phyloP scores from a whole-genome alignment of 1,139 yeast species.

The Pichia sp. region DNA sequence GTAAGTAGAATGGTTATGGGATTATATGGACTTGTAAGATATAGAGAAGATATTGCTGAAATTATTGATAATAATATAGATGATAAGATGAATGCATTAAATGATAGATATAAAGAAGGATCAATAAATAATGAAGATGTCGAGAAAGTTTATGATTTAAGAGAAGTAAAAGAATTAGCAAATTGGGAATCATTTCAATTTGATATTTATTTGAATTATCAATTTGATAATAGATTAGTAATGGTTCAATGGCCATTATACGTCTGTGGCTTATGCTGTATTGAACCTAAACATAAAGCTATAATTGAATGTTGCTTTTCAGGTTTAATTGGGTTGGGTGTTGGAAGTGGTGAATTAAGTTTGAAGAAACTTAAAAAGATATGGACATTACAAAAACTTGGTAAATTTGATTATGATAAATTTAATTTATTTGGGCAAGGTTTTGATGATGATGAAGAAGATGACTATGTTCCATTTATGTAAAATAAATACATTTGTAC shows the following conservation, averaged over 20 bases:
- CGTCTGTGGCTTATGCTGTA: constrained; percentile 32
- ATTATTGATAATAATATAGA: constrained; percentile 8
- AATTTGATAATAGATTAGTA: constrained; percentile 32
- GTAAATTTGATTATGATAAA: constrained; percentile 39
- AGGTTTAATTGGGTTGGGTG: constrained; percentile 30
- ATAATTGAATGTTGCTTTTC: constrained; percentile 31
- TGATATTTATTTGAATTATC: constrained; percentile 26
- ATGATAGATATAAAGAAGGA: constrained; percentile 5
- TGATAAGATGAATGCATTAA: constrained; percentile 2
- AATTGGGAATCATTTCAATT: constrained; percentile 18
- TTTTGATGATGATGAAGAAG: constrained; percentile 21
- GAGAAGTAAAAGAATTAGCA: constrained; percentile 1
- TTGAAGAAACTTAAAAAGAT: constrained; percentile 28
- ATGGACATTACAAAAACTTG: constrained; percentile 41
- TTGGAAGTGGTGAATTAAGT: constrained; percentile 33
- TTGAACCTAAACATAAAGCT: constrained; percentile 27
- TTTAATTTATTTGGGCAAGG: constrained; percentile 20
- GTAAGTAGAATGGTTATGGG: constrained; percentile 35
- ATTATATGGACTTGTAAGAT: constrained; percentile 23
- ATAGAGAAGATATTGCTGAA: constrained; percentile 17
- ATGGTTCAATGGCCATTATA: constrained; percentile 37
- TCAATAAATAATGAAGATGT: neutral
- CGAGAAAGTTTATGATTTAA: constrained; percentile 1
- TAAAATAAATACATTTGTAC: constrained; percentile 6
- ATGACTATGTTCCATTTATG: constrained; percentile 31